Evolutionary conservation across 208 protist species (phyloP).

Genomic region (Crithidia brevicula): DNA sequence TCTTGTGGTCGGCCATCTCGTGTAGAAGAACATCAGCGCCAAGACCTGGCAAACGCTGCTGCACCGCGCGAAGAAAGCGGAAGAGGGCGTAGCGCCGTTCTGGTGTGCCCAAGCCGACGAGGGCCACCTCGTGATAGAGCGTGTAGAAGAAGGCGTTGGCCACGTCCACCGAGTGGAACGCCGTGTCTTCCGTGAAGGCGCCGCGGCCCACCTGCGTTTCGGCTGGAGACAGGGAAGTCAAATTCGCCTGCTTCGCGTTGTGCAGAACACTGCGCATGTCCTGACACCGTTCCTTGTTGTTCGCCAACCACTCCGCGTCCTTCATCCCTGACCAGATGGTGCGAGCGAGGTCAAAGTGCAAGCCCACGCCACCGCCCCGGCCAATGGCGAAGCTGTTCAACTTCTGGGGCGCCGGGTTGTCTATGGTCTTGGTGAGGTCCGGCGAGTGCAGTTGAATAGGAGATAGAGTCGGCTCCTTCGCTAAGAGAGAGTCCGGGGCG

Average conservation of each 20-base stretch:
- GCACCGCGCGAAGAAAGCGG: constrained; percentile 51
- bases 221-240: not conserved
- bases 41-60: constrained; percentile 44
- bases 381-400: constrained; percentile 12
- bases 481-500: constrained; percentile 2
- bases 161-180: constrained; percentile 45
- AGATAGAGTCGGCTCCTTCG: not conserved
- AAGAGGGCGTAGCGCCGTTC: constrained; percentile 36
- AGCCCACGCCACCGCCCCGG: not conserved
- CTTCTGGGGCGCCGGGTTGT: not conserved
- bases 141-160: constrained; percentile 69
- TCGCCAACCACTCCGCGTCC: not conserved
- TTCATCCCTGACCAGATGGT: constrained; percentile 8
- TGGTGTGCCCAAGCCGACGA: constrained; percentile 32
- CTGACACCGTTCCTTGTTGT: constrained; percentile 13
- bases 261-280: constrained; percentile 30
- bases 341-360: constrained; percentile 17
- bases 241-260: constrained; percentile 13
- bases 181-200: constrained; percentile 41
- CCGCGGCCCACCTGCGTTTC: not conserved
- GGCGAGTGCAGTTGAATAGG: constrained; percentile 4
- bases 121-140: constrained; percentile 63
- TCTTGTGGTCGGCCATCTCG: constrained; percentile 13
- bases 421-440: not conserved
- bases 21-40: constrained; percentile 38